Percentiles rank a stretch among this genome's conserved stretches.
phyloP scores from a whole-genome alignment of 75 land plant genomes.

The Picea glauca region DNA sequence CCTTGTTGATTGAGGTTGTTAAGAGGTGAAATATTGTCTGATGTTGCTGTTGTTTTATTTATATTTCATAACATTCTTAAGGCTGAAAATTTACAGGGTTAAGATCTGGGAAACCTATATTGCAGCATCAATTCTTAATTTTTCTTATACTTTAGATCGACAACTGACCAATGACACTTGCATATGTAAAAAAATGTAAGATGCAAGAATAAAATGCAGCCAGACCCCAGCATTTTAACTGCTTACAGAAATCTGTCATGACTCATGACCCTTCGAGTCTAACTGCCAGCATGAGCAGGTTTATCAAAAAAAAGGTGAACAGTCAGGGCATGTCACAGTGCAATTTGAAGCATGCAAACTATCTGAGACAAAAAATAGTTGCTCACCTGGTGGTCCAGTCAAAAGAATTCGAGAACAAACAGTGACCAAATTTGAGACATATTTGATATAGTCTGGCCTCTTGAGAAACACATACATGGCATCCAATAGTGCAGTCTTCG shows the following conservation, averaged over 20 bases:
- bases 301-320: not conserved
- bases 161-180: too few relatives aligned
- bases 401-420: slow-evolving; percentile 35
- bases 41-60: too few relatives aligned
- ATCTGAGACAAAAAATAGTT: not conserved
- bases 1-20: too few relatives aligned
- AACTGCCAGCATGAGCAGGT: too few relatives aligned
- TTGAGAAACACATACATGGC: slow-evolving; percentile 32
- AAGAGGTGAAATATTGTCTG: too few relatives aligned
- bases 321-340: not conserved
- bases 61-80: too few relatives aligned
- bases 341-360: not conserved
- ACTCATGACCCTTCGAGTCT: too few relatives aligned
- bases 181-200: not conserved
- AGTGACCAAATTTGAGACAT: slow-evolving; percentile 22
- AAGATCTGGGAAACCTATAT: too few relatives aligned
- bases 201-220: not conserved
- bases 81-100: too few relatives aligned
- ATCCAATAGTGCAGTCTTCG: slow-evolving; percentile 36
- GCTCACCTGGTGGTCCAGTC: slow-evolving; percentile 39
- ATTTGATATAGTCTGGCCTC: slow-evolving; percentile 25
- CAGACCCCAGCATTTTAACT: not conserved
- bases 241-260: not conserved
- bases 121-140: too few relatives aligned
- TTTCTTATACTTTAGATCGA: too few relatives aligned